Evolutionary conservation across 164 flowering plant species (phyloP), one percentile per base, ranked within the genome.

Genomic region (Vitis labrusca): DNA sequence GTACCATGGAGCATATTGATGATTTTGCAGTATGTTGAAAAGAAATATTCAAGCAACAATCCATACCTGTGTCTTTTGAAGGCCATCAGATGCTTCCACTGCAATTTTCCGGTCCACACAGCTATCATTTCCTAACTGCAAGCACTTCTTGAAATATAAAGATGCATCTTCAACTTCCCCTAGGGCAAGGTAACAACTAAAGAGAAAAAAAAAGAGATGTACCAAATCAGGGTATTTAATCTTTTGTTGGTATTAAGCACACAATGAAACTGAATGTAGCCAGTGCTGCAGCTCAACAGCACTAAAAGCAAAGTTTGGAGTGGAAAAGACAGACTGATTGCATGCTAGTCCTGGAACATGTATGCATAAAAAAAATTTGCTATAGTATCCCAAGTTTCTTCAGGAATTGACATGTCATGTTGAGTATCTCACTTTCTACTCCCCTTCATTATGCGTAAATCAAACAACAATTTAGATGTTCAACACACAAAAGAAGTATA

Each of bases 151-250:
- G 70, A 78, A 84, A 68, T 71, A 73, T 15, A 14, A 13, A 16
- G 72, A 65, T 49, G 87, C 82, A 66, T 78, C 78, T 69, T 78
- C 85, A 52, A 82, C 73, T 76, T 84, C 87, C 71, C 87, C 87
- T 47, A 84, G 79, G 23, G 83, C 78, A 68, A 84, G 82, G 67
- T 65, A 72, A 76, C 87, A 82, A 66, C 87, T 84, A 63, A 62
- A 37, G 37, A 56, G 29, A 47, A 17, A 65, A 64, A n/a, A 59
- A 48, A 44, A 47, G 66, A 61, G 69, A 53, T n/a, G 16, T 9
- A 62, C 2, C 44, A 9, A 51, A n/a, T 50, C 17, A 63, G 37
- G 32, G 17, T 16, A 65, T 17, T 49, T 19, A 49, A 57, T 30
- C 14, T 37, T 49, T 62, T 10, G n/a, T 62, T 51, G 48, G 16